A percentile compares a stretch with the other conserved stretches of the same genome.
Evolutionary conservation across 2,329 filamentous ascomycete genomes (phyloP).

Genomic region (Diaporthe helianthi): DNA sequence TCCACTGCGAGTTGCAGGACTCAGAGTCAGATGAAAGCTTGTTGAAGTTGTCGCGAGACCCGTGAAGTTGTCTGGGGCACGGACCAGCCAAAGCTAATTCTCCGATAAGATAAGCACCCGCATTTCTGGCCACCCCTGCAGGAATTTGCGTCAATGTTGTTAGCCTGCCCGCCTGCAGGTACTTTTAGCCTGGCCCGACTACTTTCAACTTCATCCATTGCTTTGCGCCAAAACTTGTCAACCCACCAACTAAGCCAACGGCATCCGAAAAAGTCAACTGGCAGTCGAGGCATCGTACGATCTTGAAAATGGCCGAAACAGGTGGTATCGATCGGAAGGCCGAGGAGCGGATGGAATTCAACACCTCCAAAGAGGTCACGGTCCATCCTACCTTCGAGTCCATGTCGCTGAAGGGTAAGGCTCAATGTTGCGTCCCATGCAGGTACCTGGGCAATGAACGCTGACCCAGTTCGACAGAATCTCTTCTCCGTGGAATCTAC

Average conservation of each 20-base stretch:
- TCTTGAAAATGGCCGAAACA: slow-evolving; percentile 81
- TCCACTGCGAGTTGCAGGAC: neutral
- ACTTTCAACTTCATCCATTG: slow-evolving; percentile 19
- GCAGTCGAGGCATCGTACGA: neutral
- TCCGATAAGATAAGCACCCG: slow-evolving; percentile 34
- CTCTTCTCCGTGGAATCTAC: slow-evolving; percentile 94
- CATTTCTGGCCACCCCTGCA: slow-evolving; percentile 29
- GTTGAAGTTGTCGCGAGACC: neutral
- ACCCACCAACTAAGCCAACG: slow-evolving; percentile 12
- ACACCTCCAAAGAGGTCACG: slow-evolving; percentile 96
- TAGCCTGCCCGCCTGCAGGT: slow-evolving; percentile 18
- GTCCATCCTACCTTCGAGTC: slow-evolving; percentile 93
- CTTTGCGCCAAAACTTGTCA: neutral
- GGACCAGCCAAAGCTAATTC: neutral
- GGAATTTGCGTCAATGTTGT: slow-evolving; percentile 33
- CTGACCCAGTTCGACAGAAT: slow-evolving; percentile 59
- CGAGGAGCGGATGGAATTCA: slow-evolving; percentile 97
- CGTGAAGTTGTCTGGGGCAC: slow-evolving; percentile 11
- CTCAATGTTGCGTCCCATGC: neutral
- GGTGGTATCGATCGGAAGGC: slow-evolving; percentile 84
- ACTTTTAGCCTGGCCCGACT: neutral
- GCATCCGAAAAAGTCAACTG: neutral
- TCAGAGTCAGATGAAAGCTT: neutral
- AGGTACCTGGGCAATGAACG: slow-evolving; percentile 15
- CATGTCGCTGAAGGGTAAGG: slow-evolving; percentile 87